Base-by-base conservation (phyloP, 768 basidiomycete species). In the Crassisporium funariophilum region DNA sequence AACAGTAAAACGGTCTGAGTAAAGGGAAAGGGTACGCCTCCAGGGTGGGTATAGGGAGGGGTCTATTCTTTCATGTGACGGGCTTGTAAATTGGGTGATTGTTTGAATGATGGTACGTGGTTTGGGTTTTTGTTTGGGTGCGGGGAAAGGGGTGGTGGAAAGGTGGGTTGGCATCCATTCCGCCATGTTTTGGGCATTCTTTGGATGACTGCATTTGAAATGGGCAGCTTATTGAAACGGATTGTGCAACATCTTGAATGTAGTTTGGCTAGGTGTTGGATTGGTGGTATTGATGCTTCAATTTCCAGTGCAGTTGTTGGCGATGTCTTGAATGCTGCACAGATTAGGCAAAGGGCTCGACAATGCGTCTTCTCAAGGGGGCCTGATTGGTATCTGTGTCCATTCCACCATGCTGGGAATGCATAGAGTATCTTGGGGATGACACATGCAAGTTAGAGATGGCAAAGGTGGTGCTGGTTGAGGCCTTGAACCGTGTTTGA, bases 401-500 rank as follows among this genome's bases (percentile, higher is more conserved):
- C 60, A 1, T 53, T 59, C 64, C 65, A 69, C 67, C 69, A 72
- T 1, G 53, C 56, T 7, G 63, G 61, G 47, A 55, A 52, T 0
- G 65, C 68, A 47, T 72, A 69, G 5, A 67, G 60, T 25, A 70
- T 53, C 7, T 67, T 59, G 0, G 71, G 66, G 0, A 66, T 34
- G 4, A 72, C 55, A 21, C 63, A 67, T 1, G 59, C 47, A 0
- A 41, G 31, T 57, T 68, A 70, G 1, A 73, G 56, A 4, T 27
- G 56, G 6, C 61, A 36, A 0, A 67, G 29, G 46, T 69, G 60
- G 1, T 22, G 10, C 13, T 65, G 69, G 6, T 57, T 58, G 0
- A 73, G 60, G 0, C 73, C 67, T 1, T 53, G 38, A 7, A 71
- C 56, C 0, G 68, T 71, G 60, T 69, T 66, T 1, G 60, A 59